Conservation (phyloP, 495 filamentous ascomycete species). For the Xylaria castorea region DNA sequence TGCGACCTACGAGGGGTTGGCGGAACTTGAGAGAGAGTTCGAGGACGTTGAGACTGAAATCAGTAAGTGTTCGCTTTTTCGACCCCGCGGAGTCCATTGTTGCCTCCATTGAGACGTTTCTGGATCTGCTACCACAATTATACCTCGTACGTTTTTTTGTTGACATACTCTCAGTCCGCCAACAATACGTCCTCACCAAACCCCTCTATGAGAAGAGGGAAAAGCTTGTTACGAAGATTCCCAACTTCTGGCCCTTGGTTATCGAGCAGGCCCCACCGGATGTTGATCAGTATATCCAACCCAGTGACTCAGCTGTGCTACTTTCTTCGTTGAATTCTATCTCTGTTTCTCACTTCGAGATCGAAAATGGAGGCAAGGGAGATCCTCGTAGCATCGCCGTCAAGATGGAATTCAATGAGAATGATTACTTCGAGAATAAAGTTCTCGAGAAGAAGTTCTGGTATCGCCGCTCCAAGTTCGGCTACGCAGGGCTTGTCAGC, state of each 20-base stretch:
- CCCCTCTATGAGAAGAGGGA: conserved; percentile 76
- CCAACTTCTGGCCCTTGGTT: conserved; percentile 88
- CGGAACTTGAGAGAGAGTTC: conserved; percentile 71
- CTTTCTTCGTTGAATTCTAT: conserved; percentile 65
- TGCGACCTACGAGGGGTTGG: conserved; percentile 63
- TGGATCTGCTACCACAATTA: not conserved
- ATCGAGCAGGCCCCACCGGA: conserved; percentile 82
- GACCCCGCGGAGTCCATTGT: not conserved
- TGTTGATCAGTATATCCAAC: conserved; percentile 83
- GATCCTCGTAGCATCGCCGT: conserved; percentile 71
- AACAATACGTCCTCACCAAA: conserved; percentile 57
- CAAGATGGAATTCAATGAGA: conserved; percentile 67
- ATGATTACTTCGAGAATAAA: conserved; percentile 75
- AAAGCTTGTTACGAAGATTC: conserved; percentile 69
- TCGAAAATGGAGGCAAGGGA: conserved; percentile 62
- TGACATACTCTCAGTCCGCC: conserved; percentile 56
- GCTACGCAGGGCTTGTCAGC: conserved; percentile 75
- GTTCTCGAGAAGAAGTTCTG: conserved; percentile 89
- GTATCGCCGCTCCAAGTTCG: conserved; percentile 70
- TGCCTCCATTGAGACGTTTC: not conserved
- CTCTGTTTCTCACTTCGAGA: conserved; percentile 77
- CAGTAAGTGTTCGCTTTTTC: conserved; percentile 54
- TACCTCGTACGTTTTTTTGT: not conserved
- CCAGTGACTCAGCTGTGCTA: conserved; percentile 73
- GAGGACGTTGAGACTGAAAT: conserved; percentile 73